These are phyloP conservation scores for Salix brachista DNA, from an alignment of 345 rosid genomes.

Conservation along the genomic window DNA sequence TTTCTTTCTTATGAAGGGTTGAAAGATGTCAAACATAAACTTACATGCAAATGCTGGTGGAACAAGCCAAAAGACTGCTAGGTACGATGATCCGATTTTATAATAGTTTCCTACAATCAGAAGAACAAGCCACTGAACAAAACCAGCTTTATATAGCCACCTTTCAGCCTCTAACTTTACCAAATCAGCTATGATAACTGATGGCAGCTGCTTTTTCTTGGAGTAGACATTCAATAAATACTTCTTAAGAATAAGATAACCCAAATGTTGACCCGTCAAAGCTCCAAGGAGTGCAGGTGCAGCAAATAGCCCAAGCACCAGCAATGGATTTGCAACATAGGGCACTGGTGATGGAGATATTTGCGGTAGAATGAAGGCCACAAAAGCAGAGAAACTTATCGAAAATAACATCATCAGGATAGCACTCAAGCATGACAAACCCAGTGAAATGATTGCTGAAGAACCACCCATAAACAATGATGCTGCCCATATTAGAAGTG, in stretches of 20 bases:
- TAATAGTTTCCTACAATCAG: slow-evolving; percentile 65
- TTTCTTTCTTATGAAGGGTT: slow-evolving; percentile 12
- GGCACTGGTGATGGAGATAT: slow-evolving; percentile 76
- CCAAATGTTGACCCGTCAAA: slow-evolving; percentile 77
- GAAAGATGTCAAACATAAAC: slow-evolving; percentile 20
- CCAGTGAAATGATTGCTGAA: slow-evolving; percentile 59
- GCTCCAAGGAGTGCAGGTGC: slow-evolving; percentile 92
- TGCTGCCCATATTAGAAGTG: slow-evolving; percentile 72
- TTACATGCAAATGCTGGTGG: slow-evolving; percentile 98
- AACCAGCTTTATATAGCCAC: slow-evolving; percentile 88
- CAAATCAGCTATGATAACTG: slow-evolving; percentile 44
- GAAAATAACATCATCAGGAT: slow-evolving; percentile 70
- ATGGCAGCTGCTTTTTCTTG: slow-evolving; percentile 46
- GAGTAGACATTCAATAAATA: slow-evolving; percentile 46
- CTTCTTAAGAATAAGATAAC: slow-evolving; percentile 49
- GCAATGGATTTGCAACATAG: slow-evolving; percentile 74
- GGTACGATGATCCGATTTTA: slow-evolving; percentile 68
- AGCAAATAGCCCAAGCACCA: slow-evolving; percentile 75
- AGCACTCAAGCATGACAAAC: slow-evolving; percentile 61
- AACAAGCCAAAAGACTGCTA: slow-evolving; percentile 83
- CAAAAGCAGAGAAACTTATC: slow-evolving; percentile 56
- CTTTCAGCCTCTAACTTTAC: slow-evolving; percentile 86
- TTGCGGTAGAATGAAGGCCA: slow-evolving; percentile 66
- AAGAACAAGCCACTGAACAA: slow-evolving; percentile 78
- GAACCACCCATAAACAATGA: slow-evolving; percentile 89